Evolutionary conservation across 1,284 basidiomycete species (phyloP), one percentile per base, ranked within the genome.

Genomic region (Rhodotorula sp.): DNA sequence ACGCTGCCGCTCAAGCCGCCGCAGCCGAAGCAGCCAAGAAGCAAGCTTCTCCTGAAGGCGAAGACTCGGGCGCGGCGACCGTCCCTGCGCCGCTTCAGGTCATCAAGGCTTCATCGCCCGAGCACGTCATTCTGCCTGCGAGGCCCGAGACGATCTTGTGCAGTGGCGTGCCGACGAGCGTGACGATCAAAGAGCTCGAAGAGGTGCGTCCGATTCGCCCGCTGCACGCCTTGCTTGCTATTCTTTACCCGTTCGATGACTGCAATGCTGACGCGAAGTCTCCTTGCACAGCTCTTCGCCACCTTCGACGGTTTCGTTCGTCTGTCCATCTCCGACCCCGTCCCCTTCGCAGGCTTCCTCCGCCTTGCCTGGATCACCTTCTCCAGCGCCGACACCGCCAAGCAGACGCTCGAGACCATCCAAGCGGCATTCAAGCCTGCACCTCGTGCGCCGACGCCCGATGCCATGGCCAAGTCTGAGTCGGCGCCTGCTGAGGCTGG

Each of bases 351-450:
- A 70, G 90, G 89, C 76, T 95, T 90, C 79, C 92, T 93, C 78
- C 89, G 94, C 48, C 91, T 92, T 4, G 94, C 91, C 10, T 96
- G 93, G 92, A 84, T 94, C 60, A 88, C 87, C 72, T 96, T 94
- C 79, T 82, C 82, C 52, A 89, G 92, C 34, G 90, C 91, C 72
- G 87, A 89, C 10, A 89, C 82, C 9, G 88, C 89, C 5, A 86
- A 94, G 80, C 78, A 82, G 46, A 87, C 90, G 73, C 78, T 64
- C n/a, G 58, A 56, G 37, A 40, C 58, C 4, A 54, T 96, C 55
- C 85, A 88, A 62, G 90, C 92, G 72, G 89, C 89, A 24, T 26
- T 40, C 30, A 24, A 16, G 24, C 20, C 40, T 18, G 40, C 37
- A 8, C 37, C 37, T 40, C 37, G 8, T 77, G 93, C 92, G 86